Conservation (phyloP, 2,329 filamentous ascomycete genomes). For the Fusarium sp. region DNA sequence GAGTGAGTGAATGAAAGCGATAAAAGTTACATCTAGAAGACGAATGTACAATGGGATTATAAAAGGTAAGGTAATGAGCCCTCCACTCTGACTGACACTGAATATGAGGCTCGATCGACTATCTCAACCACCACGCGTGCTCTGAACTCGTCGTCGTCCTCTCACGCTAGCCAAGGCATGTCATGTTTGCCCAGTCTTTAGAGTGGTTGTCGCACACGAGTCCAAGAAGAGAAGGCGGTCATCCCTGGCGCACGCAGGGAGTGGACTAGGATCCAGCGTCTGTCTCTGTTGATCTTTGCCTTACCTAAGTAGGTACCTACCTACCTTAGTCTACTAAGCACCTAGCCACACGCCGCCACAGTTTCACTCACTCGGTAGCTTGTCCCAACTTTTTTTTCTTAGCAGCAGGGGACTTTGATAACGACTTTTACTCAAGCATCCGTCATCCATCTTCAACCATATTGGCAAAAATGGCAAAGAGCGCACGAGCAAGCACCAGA, state of each 20-base stretch:
- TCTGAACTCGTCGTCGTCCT: constrained; percentile 16
- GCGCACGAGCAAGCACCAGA: constrained; percentile 77
- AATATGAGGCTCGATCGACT: constrained; percentile 3
- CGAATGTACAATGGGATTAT: neutral
- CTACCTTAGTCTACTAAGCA: too few relatives aligned
- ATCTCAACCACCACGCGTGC: constrained; percentile 28
- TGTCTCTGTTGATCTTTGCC: neutral
- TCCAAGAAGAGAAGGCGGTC: constrained; percentile 39
- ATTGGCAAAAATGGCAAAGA: constrained; percentile 79
- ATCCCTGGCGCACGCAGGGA: constrained; percentile 24
- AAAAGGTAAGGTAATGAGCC: neutral
- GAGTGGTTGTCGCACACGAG: constrained; percentile 6
- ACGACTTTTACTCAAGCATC: constrained; percentile 15
- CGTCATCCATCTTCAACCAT: constrained; percentile 16
- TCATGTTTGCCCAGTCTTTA: constrained; percentile 35
- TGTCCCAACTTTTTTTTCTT: constrained; percentile 41
- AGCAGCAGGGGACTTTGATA: constrained; percentile 26
- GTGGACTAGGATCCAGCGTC: neutral
- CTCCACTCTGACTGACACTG: neutral
- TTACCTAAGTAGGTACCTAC: too few relatives aligned
- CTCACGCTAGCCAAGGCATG: constrained; percentile 34
- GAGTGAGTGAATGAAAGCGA: neutral
- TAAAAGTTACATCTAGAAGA: neutral
- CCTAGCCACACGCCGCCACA: too few relatives aligned
- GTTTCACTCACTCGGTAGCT: too few relatives aligned